A percentile compares a stretch with the other conserved stretches of the same genome.
Evolutionary conservation across 352 stramenopile species (phyloP).

Genomic region (Globisporangium canariense): DNA sequence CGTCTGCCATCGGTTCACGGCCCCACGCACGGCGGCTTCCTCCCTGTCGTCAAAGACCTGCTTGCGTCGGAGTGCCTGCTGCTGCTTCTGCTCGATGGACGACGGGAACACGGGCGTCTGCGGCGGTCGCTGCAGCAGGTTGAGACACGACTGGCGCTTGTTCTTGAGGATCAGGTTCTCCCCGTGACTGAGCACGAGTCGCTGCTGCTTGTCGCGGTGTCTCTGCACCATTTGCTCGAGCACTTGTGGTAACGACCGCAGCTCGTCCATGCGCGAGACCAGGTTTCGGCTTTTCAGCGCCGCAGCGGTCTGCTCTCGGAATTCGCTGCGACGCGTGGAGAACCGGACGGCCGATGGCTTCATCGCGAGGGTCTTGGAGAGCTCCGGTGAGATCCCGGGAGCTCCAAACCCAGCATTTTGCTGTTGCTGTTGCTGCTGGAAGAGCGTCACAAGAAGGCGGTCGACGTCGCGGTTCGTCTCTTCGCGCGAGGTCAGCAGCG

Average conservation of each 20-base stretch:
- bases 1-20: slow-evolving; percentile 54
- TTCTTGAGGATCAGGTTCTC: slow-evolving; percentile 52
- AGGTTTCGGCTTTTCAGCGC: slow-evolving; percentile 52
- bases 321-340: slow-evolving; percentile 37
- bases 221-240: slow-evolving; percentile 43
- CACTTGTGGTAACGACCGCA: slow-evolving; percentile 49
- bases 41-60: slow-evolving; percentile 43
- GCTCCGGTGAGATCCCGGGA: background rate
- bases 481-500: slow-evolving; percentile 30
- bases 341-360: slow-evolving; percentile 20
- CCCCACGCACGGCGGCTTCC: slow-evolving; percentile 29
- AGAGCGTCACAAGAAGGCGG: slow-evolving; percentile 36
- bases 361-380: slow-evolving; percentile 10
- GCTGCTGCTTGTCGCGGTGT: slow-evolving; percentile 33
- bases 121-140: slow-evolving; percentile 42
- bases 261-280: slow-evolving; percentile 48
- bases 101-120: slow-evolving; percentile 61
- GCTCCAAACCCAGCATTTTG: slow-evolving; percentile 3
- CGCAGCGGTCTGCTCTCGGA: slow-evolving; percentile 49
- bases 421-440: slow-evolving; percentile 21
- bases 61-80: slow-evolving; percentile 49
- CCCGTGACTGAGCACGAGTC: slow-evolving; percentile 38
- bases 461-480: slow-evolving; percentile 42
- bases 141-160: slow-evolving; percentile 28
- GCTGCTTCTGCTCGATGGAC: slow-evolving; percentile 41